Evolutionary conservation across 2,329 filamentous ascomycete genomes (phyloP), one percentile per base, ranked within the genome.

Genomic region (Paramyrothecium sp.): DNA sequence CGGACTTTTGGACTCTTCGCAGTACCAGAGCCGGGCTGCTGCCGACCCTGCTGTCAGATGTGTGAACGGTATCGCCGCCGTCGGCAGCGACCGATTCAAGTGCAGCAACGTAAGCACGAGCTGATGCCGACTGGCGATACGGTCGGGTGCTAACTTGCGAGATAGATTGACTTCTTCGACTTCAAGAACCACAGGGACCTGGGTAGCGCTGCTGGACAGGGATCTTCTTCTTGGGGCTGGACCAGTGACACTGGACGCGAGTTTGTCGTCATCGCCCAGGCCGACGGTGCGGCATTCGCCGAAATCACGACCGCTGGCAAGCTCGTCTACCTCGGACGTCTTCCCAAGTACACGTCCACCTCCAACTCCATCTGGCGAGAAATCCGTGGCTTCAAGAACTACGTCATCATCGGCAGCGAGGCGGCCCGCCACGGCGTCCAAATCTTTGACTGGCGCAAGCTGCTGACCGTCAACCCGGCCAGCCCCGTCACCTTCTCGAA

Each of bases 361-460:
- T 17, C 13, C 38, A 53, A 53, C 51, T 53, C 51, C 51, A 53
- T 53, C 54, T 75, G 73, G 73, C 66, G 71, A 12, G 73, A 75
- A 59, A 73, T 75, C 54, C 67, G 68, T 20, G 65, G 71, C 2
- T 74, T 65, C 65, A 66, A 65, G 51, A 61, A 69, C 60, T 70
- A 66, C 61, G 62, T 69, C 60, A 61, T 74, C 54, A 72, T 75
- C 17, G 73, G 73, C 20, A 69, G 65, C 55, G 73, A 75, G 62
- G 78, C 80, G 2, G 63, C 65, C 19, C 67, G 72, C 54, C 83
- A 86, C 63, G 80, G 81, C 30, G 76, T 87, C 34, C 84, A 87
- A 67, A 81, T 87, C 65, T 87, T 87, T 59, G 84, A 87, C 65
- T 77, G 85, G 80, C 80, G 73, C 61, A 84, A 80, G 65, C 65